Base-by-base conservation (phyloP, 2,329 filamentous ascomycete species). In the Monilinia fructigena region DNA sequence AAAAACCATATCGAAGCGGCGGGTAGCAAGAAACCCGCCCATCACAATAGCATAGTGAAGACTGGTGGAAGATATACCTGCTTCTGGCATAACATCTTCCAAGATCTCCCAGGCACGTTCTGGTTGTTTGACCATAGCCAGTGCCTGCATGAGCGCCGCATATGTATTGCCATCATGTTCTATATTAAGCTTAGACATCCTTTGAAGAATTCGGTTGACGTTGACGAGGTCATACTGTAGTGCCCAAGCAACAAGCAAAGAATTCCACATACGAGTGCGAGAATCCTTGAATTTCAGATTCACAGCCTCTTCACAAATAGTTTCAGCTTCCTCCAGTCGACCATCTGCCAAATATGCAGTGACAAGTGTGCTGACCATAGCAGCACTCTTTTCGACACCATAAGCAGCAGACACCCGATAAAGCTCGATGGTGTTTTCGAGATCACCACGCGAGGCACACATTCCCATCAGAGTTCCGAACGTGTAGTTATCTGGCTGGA, bases 391-490 rank as follows among this genome's bases (percentile, higher is more conserved):
- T 20, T 77, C 71, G 31, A 91, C 75, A 0, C 78, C 74, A 3
- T 79, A 75, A n/a, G 82, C 74, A 67, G 86, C 83, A 18, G 90
- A 89, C 66, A 85, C 80, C 40, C 82, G 81, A 71, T 90, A 86
- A 20, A 96, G 77, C 28, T 87, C 82, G 31, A 89, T 80, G 1
- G 90, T 87, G 63, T 85, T 84, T 28, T 89, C 85, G 1, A 93
- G 78, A 74, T 97, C 93, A 28, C 93, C 93, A 71, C 86, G 83
- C 18, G 82, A 82, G 20, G 88, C 88, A 61, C 86, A 86, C 72
- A 96, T 82, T 31, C 86, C 83, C 85, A 97, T 90, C 69, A 96
- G 79, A 6, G 88, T 89, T 3, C 85, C 86, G 72, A 92, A 92
- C 0, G 88, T 90, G 72, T 85, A 82, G 0, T 79, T 73, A 75